Conservation (phyloP, 257 asterid species). For the Nicotiana noctiflora region DNA sequence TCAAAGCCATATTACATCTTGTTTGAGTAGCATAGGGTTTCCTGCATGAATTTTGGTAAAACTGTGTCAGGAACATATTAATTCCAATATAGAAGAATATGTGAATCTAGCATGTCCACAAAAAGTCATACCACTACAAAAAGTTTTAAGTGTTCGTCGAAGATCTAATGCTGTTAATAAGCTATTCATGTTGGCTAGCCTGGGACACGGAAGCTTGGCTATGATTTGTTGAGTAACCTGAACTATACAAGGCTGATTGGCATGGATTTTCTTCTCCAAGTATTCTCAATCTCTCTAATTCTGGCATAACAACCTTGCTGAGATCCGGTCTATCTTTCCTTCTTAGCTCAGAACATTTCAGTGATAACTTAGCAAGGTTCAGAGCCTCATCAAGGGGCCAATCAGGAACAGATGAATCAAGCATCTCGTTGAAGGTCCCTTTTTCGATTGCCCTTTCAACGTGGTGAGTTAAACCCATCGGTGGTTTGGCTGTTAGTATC, state of each 20-base stretch:
- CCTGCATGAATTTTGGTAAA: constrained; percentile 1
- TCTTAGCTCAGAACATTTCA: constrained; percentile 67
- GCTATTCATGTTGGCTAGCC: constrained; percentile 33
- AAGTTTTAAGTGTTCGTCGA: not conserved
- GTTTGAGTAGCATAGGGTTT: not conserved
- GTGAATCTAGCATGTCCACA: not conserved
- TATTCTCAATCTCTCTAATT: constrained; percentile 46
- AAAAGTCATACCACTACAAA: not conserved
- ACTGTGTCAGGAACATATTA: not conserved
- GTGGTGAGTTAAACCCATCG: constrained; percentile 82
- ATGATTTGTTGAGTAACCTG: constrained; percentile 32
- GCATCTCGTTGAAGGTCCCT: constrained; percentile 51
- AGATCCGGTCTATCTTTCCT: constrained; percentile 96
- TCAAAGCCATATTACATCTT: not conserved
- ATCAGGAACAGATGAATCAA: constrained; percentile 56
- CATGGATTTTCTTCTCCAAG: constrained; percentile 49
- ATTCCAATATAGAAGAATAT: not conserved
- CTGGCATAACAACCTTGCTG: constrained; percentile 61
- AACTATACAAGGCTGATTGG: constrained; percentile 10
- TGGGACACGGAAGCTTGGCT: constrained; percentile 60
- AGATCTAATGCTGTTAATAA: not conserved
- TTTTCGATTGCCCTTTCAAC: constrained; percentile 69
- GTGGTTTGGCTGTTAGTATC: constrained; percentile 64
- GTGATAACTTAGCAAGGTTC: constrained; percentile 48
- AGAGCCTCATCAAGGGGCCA: constrained; percentile 85